Conservation (phyloP, 768 basidiomycete genomes). For the Boletus rufocinnamomeus region DNA sequence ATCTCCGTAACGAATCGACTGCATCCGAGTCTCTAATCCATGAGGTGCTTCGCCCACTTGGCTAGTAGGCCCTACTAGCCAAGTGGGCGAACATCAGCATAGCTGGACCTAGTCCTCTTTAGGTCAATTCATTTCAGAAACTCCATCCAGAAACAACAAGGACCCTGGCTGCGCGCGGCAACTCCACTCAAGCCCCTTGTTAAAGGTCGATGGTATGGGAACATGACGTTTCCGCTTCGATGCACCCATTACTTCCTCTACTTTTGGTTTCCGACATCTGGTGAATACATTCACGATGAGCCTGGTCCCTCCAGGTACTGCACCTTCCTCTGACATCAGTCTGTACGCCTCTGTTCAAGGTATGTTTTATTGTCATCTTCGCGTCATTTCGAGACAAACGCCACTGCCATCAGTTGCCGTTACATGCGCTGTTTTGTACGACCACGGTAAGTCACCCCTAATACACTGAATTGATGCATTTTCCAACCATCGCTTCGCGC, state of each 20-base stretch:
- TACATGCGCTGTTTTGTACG: constrained; percentile 30
- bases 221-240: not conserved
- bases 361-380: constrained; percentile 1
- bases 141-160: constrained; percentile 4
- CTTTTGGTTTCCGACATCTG: constrained; percentile 4
- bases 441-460: constrained; percentile 24
- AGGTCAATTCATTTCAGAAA: constrained; percentile 10
- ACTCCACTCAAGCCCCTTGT: constrained; percentile 2
- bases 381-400: not conserved
- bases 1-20: not conserved
- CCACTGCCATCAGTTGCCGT: constrained; percentile 29
- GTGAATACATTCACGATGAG: constrained; percentile 24
- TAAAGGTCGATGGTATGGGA: constrained; percentile 17
- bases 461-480: not conserved
- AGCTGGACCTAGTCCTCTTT: constrained; percentile 8
- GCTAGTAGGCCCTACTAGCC: too few species aligned
- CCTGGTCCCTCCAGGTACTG: constrained; percentile 16
- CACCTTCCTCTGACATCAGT: not conserved
- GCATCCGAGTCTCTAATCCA: not conserved
- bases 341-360: constrained; percentile 29
- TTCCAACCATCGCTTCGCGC: not conserved
- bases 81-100: not conserved
- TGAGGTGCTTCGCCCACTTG: not conserved
- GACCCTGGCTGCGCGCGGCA: constrained; percentile 6
- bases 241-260: not conserved